Base-by-base conservation (phyloP, 2,329 filamentous ascomycete species). In the Keithomyces neogunnii region DNA sequence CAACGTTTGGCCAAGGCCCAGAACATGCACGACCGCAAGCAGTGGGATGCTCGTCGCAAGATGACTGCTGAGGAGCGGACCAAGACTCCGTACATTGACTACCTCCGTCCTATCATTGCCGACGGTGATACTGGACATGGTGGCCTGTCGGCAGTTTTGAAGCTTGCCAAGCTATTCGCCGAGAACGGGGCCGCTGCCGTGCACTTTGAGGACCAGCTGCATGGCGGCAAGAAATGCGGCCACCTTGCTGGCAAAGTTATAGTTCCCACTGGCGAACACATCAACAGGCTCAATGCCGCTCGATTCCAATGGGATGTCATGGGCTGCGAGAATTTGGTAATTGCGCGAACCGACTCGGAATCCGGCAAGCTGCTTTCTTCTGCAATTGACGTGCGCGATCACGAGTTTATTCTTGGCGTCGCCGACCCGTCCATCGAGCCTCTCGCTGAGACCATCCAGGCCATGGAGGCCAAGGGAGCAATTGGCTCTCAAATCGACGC, bases 251-350 rank as follows among this genome's bases (percentile, higher is more conserved):
- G 93, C 59, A 99, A 97, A 68, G 93, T 97, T 2, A 76, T 99
- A 7, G 93, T 97, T 3, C 92, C 93, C 0, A 83, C 91, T 1
- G 88, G 90, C 54, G 93, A 97, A 67, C 93, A 99, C 73, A 95
- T 97, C 75, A 96, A 96, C 73, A 85, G 93, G 31, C 82, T 99
- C 4, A 85, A 90, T 26, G 91, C 93, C 2, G 85, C 92, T 3
- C 85, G 93, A 53, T 96, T 96, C 73, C 93, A 99, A 65, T 99
- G 92, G 92, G 93, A 99, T 63, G 78, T 96, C 60, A 97, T 99
- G 92, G 93, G 92, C 45, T 85, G 82, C 49, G 93, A 99, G 73
- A 97, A 95, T 67, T 78, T 97, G 3, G 83, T 97, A 42, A 93
- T 99, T 64, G 93, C 93, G 3, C 85, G 93, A 52, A 97, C 93